Percentiles rank a stretch among this genome's conserved stretches.
Conservation (phyloP, 495 filamentous ascomycete species). For the Jackrogersella multiformis region DNA sequence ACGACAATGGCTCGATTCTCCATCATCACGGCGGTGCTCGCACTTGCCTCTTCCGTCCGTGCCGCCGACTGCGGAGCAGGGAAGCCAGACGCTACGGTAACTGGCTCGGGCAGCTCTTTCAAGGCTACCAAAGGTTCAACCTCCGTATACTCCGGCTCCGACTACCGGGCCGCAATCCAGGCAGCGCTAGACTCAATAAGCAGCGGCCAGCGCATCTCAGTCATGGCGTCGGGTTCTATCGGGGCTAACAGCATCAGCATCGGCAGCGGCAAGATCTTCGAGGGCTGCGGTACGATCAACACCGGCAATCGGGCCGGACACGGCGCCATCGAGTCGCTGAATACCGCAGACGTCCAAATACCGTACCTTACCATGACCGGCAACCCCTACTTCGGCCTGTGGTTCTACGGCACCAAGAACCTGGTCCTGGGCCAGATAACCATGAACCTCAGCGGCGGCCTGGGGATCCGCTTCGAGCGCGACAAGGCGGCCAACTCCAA, state of each 20-base stretch:
- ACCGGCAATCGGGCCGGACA: conserved; percentile 50
- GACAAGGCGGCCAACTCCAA: conserved; percentile 54
- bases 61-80: conserved; percentile 54
- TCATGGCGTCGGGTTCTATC: conserved; percentile 68
- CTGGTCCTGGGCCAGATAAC: conserved; percentile 54
- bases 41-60: conserved; percentile 39
- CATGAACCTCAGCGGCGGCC: conserved; percentile 55
- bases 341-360: conserved; percentile 50
- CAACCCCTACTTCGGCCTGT: conserved; percentile 58
- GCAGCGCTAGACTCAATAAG: conserved; percentile 59
- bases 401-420: conserved; percentile 53
- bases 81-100: conserved; percentile 51
- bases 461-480: conserved; percentile 59
- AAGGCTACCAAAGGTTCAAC: conserved; percentile 46
- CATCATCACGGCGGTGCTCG: conserved; percentile 42
- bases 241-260: conserved; percentile 61
- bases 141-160: conserved; percentile 52
- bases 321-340: conserved; percentile 55
- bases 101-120: conserved; percentile 50
- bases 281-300: conserved; percentile 60
- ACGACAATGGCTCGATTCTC: conserved; percentile 21
- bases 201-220: conserved; percentile 63
- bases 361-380: conserved; percentile 58
- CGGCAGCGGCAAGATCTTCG: conserved; percentile 56
- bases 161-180: conserved; percentile 58